Evolutionary conservation across 805 yeast genomes (phyloP).

Genomic region (Candida ascalaphidarum): DNA sequence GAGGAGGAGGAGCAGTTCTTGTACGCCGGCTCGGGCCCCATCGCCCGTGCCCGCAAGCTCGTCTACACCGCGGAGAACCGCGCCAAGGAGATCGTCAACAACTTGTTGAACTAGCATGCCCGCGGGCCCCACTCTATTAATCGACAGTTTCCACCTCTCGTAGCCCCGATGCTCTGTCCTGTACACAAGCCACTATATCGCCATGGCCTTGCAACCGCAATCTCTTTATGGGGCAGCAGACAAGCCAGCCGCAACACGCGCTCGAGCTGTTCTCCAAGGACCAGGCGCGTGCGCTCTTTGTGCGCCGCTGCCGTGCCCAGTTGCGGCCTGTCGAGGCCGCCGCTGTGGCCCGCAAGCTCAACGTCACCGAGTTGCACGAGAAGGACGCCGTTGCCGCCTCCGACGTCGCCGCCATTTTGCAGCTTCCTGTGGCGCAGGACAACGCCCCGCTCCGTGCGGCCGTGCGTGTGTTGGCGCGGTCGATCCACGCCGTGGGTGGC

Average conservation of each 20-base stretch:
- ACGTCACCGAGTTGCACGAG: slow-evolving; percentile 8
- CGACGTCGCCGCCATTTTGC: slow-evolving; percentile 15
- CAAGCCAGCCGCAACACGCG: slow-evolving; percentile 5
- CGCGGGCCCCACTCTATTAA: no score
- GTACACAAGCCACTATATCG: no score
- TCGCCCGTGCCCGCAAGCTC: slow-evolving; percentile 12
- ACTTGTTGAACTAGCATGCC: slow-evolving; percentile 12
- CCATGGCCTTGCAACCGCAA: no score
- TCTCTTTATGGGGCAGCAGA: slow-evolving; percentile 9
- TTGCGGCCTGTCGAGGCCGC: slow-evolving; percentile 13
- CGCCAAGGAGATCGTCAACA: slow-evolving; percentile 19
- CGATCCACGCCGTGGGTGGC: slow-evolving; percentile 34
- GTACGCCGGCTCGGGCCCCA: slow-evolving; percentile 9
- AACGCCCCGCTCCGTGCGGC: no score
- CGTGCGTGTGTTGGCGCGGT: no score
- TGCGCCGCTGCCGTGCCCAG: slow-evolving; percentile 6
- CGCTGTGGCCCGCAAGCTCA: slow-evolving; percentile 8
- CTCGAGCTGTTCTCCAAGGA: slow-evolving; percentile 11
- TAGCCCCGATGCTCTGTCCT: no score
- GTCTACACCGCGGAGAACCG: slow-evolving; percentile 21
- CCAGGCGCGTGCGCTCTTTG: slow-evolving; percentile 13
- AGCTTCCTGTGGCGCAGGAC: no score
- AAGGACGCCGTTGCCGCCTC: slow-evolving; percentile 7
- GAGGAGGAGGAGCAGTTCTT: slow-evolving; percentile 7
- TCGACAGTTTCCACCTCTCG: no score